Evolutionary conservation across 129 eudicot species (phyloP), one percentile per base, ranked within the genome.

Genomic region (Lactuca saligna): DNA sequence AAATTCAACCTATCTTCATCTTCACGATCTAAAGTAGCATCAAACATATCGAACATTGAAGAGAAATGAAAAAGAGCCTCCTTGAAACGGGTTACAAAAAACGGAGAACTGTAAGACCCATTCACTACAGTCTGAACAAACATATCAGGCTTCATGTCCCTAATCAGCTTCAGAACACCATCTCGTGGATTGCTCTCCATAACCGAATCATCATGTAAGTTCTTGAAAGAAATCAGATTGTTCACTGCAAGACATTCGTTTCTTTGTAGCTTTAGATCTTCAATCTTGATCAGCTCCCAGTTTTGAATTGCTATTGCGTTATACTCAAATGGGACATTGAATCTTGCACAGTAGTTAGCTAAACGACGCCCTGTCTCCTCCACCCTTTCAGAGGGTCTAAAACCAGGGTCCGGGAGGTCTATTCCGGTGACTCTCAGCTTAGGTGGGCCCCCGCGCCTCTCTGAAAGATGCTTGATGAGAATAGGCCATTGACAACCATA

Each of bases 401-500:
- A 85, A 13, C 89, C 91, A 3, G 85, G 78, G 54, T 74, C 81
- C 1, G 96, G 96, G 51, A 80, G 57, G 55, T 88, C 96, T 0
- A 88, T 76, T 48, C 89, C 96, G 1, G 91, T 85, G 39, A 88
- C 83, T 20, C 85, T 54, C 44, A 88, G 74, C 80, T 57, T 66
- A 5, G 96, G 96, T 11, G 96, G 83, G 34, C 96, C 96, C 20
- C 80, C 84, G 0, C 81, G 82, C 58, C 87, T 76, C 35, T 68
- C 32, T 0, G 91, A 69, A 33, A 82, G 77, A 5, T 65, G 73
- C 55, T 81, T 89, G 5, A 88, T 81, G n/a, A 83, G 64, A 35
- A 81, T 68, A 2, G 91, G 89, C 96, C 96, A 88, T 37, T 83
- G 92, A 56, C 84, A 90, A 7, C 97, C 97, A 10, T 83, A 90